These are phyloP conservation scores for Ogataea corticis DNA, from an alignment of 805 yeast species.

Conservation along the genomic window DNA sequence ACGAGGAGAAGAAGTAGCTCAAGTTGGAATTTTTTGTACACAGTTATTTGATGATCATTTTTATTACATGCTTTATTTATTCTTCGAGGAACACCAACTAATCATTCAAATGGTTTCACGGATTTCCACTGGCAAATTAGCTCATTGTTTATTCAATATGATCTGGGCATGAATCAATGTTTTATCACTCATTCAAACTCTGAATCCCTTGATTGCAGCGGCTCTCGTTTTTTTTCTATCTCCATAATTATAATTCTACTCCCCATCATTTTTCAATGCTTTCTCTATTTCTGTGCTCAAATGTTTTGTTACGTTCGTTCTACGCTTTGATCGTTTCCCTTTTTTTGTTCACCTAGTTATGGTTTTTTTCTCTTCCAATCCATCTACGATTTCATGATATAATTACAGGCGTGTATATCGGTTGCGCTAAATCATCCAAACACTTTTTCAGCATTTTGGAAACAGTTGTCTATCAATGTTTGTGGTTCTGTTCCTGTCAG, in stretches of 20 bases:
- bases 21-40: slow-evolving; percentile 1
- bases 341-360: background rate
- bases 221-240: background rate
- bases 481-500: slow-evolving; percentile 44
- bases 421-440: slow-evolving; percentile 34
- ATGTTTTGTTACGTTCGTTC: background rate
- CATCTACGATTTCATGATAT: slow-evolving; percentile 5
- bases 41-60: slow-evolving; percentile 9
- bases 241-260: slow-evolving; percentile 12
- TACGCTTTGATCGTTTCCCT: background rate
- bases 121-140: background rate
- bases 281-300: background rate
- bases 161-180: slow-evolving; percentile 1
- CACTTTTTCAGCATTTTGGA: slow-evolving; percentile 49
- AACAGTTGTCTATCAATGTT: slow-evolving; percentile 49
- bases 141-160: background rate
- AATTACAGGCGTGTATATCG: slow-evolving; percentile 9
- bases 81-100: background rate
- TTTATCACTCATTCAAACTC: too few relatives aligned
- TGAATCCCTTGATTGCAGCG: background rate
- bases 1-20: slow-evolving; percentile 10
- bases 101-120: background rate
- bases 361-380: background rate
- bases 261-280: slow-evolving; percentile 1
- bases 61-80: slow-evolving; percentile 4